phyloP scores from a whole-genome alignment of 306 rosid species.

The Trichosanthes cucumerina region DNA sequence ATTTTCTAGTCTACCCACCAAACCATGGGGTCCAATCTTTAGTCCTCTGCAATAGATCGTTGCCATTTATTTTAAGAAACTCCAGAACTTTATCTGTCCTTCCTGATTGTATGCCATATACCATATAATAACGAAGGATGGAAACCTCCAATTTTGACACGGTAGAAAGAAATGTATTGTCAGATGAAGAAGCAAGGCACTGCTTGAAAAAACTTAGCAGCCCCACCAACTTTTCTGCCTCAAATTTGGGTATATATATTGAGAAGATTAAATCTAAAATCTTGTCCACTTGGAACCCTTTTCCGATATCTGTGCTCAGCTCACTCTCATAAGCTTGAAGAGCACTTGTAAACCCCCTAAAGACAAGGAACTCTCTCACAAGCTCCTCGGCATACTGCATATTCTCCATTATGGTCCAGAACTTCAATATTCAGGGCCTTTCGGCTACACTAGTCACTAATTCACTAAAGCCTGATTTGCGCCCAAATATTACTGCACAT shows the following conservation, averaged over 20 bases:
- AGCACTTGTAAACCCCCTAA: conserved; percentile 74
- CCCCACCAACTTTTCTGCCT: conserved; percentile 48
- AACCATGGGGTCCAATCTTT: conserved; percentile 85
- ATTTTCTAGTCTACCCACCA: conserved; percentile 41
- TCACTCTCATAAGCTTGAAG: conserved; percentile 75
- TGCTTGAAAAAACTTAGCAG: conserved; percentile 68
- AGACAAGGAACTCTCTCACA: conserved; percentile 79
- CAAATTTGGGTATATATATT: conserved; percentile 60
- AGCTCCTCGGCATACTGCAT: conserved; percentile 90
- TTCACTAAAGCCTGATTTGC: not conserved
- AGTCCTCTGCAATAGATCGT: conserved; percentile 51
- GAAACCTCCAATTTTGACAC: conserved; percentile 61
- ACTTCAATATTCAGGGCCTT: not conserved
- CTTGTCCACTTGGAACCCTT: conserved; percentile 70
- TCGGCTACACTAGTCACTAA: not conserved
- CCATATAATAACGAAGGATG: conserved; percentile 52
- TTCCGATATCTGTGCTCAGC: conserved; percentile 60
- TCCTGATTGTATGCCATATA: conserved; percentile 48
- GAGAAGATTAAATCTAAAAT: conserved; percentile 72
- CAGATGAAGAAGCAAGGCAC: conserved; percentile 57
- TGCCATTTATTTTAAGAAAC: conserved; percentile 48
- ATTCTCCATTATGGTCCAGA: conserved; percentile 47
- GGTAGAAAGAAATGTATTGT: conserved; percentile 37
- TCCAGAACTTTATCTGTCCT: conserved; percentile 62
- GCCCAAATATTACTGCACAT: not conserved